These are phyloP conservation scores for Ceratocystis papillata DNA, from an alignment of 2,329 filamentous ascomycete genomes.

Conservation along the genomic window DNA sequence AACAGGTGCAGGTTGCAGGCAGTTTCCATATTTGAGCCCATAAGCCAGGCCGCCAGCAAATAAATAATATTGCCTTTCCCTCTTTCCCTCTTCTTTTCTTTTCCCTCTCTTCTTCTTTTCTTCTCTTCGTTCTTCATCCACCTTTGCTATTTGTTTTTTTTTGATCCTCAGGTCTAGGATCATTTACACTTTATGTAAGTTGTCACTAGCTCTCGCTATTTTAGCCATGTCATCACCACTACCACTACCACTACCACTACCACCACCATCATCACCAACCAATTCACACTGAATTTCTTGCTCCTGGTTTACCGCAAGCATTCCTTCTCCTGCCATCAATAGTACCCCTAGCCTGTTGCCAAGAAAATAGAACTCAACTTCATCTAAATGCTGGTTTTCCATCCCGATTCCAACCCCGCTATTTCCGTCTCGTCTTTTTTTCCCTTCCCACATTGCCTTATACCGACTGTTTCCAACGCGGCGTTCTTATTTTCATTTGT, in stretches of 20 bases:
- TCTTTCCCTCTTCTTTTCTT: slow-evolving; percentile 22
- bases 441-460: not conserved
- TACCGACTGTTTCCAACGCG: not conserved
- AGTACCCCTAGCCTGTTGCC: not conserved
- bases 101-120: slow-evolving; percentile 24
- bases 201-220: not conserved
- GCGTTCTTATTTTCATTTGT: not conserved
- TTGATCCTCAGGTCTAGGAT: slow-evolving; percentile 24
- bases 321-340: not conserved
- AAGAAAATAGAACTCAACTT: not conserved
- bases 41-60: slow-evolving; percentile 18
- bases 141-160: slow-evolving; percentile 21
- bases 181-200: slow-evolving; percentile 24
- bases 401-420: not conserved
- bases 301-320: no score
- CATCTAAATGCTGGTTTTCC: not conserved
- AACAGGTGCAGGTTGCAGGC: not conserved
- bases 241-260: no score
- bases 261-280: no score
- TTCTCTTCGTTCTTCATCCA: slow-evolving; percentile 25
- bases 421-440: no score
- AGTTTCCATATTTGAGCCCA: slow-evolving; percentile 19
- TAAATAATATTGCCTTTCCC: slow-evolving; percentile 23
- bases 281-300: no score
- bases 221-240: no score